phyloP scores from a whole-genome alignment of 2,329 filamentous ascomycete genomes.

The Penicillium psychrosexuale region DNA sequence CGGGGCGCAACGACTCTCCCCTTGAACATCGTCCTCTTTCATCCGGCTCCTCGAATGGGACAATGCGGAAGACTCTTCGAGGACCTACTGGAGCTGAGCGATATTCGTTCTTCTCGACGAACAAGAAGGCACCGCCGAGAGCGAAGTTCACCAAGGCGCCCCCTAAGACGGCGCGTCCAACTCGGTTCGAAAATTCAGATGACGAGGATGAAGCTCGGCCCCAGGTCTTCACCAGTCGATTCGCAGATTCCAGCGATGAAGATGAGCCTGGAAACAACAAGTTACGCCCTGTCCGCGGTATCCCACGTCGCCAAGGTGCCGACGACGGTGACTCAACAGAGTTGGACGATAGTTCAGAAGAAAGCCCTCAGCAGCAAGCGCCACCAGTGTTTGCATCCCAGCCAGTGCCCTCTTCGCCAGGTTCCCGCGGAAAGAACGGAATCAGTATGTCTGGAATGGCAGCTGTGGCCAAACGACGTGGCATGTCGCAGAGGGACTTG shows the following conservation, averaged over 20 bases:
- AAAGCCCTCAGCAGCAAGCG: slow-evolving; percentile 33
- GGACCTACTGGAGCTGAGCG: slow-evolving; percentile 46
- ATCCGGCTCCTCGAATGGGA: slow-evolving; percentile 41
- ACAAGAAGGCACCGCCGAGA: slow-evolving; percentile 32
- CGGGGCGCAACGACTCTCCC: slow-evolving; percentile 57
- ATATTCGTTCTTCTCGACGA: slow-evolving; percentile 42
- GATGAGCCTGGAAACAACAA: slow-evolving; percentile 47
- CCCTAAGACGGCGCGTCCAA: slow-evolving; percentile 37
- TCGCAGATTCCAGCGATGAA: slow-evolving; percentile 72
- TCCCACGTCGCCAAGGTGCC: slow-evolving; percentile 56
- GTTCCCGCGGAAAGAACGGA: slow-evolving; percentile 36
- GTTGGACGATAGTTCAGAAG: slow-evolving; percentile 59
- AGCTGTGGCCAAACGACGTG: slow-evolving; percentile 51
- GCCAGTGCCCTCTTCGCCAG: slow-evolving; percentile 19
- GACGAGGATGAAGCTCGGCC: slow-evolving; percentile 48
- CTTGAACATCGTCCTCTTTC: slow-evolving; percentile 51
- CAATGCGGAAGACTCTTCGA: slow-evolving; percentile 49
- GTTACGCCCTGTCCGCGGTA: slow-evolving; percentile 57
- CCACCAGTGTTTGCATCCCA: slow-evolving; percentile 27
- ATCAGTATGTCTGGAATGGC: slow-evolving; percentile 32
- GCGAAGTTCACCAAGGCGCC: slow-evolving; percentile 24
- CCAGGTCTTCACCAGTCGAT: slow-evolving; percentile 55
- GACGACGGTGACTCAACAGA: slow-evolving; percentile 63
- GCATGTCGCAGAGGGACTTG: slow-evolving; percentile 46
- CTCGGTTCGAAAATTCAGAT: slow-evolving; percentile 60